Evolutionary conservation across 257 asterid species (phyloP).

Genomic region (Rubia yunnanensis): DNA sequence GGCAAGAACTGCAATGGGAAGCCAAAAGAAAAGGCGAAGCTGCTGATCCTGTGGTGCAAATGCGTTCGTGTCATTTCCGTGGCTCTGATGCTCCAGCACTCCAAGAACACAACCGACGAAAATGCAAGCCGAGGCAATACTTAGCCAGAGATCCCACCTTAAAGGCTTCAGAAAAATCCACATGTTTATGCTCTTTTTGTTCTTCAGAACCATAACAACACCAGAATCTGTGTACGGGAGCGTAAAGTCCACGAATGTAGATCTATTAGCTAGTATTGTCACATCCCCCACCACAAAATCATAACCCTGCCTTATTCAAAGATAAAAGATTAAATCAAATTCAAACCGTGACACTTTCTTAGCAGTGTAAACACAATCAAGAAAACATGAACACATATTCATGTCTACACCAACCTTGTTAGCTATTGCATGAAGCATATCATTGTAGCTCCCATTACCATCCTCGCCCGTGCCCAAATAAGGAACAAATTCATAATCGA

Average conservation of each 20-base stretch:
- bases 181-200: slow-evolving; percentile 34
- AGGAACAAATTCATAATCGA: slow-evolving; percentile 7
- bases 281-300: slow-evolving; percentile 51
- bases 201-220: slow-evolving; percentile 31
- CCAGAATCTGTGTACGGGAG: slow-evolving; percentile 58
- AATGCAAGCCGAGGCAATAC: slow-evolving; percentile 22
- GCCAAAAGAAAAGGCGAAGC: slow-evolving; percentile 12
- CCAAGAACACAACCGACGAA: slow-evolving; percentile 25
- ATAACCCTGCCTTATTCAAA: slow-evolving; percentile 15
- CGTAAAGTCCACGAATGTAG: slow-evolving; percentile 35
- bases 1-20: slow-evolving; percentile 48
- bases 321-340: background rate
- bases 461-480: background rate
- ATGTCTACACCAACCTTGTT: slow-evolving; percentile 14
- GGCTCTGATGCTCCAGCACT: slow-evolving; percentile 23
- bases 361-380: no score
- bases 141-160: slow-evolving; percentile 38
- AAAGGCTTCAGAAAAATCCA: slow-evolving; percentile 44
- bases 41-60: slow-evolving; percentile 6
- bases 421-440: slow-evolving; percentile 7
- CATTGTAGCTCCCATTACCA: slow-evolving; percentile 4
- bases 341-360: background rate
- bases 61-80: slow-evolving; percentile 4
- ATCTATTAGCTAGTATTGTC: slow-evolving; percentile 38
- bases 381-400: no score